Base-by-base conservation (phyloP, 2,329 filamentous ascomycete genomes). In the Exserohilum rostratum region DNA sequence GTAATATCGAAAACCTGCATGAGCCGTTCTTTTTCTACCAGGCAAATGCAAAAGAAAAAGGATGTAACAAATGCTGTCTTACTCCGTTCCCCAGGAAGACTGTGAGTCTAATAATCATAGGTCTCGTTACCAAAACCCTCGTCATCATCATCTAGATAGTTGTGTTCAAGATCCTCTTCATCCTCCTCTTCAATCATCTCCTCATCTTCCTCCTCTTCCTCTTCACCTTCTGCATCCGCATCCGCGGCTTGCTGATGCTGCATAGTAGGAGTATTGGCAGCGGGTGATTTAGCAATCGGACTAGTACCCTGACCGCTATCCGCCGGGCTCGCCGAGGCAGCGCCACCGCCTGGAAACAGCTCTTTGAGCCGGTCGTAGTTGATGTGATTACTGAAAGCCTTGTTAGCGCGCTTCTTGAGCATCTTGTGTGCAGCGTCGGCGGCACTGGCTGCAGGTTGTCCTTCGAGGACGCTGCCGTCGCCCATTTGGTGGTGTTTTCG, bases 301-400 rank as follows among this genome's bases (percentile, higher is more conserved):
- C 57, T 54, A 31, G 39, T 17, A 12, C 39, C 39, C 18, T 30
- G 39, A 12, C n/a, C 39, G 15, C 39, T 43, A 20, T 43, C 39
- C 10, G 59, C 53, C 2, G 46, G 30, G 3, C 61, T 53, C 11
- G 53, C 44, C 0, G 51, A 39, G 11, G 52, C 61, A 2, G 66
- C 62, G 4, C 51, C 53, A 17, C 60, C 57, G 9, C 57, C 67
- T 3, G 62, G 69, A 18, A 79, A 80, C 4, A 80, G 64, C 29
- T 72, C 71, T 37, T 76, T 73, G 46, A 82, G 65, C 20, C 68
- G 73, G 17, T 78, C 78, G 62, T 81, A 82, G 57, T 82, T 77
- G 60, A 82, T 76, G 56, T 76, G 69, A 33, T 72, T 76, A 53
- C 74, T 76, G 67, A 80, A 79, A 9, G 70, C 67, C 27, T 72